phyloP scores from a whole-genome alignment of 768 basidiomycete species.

The Boletus coccyginus region DNA sequence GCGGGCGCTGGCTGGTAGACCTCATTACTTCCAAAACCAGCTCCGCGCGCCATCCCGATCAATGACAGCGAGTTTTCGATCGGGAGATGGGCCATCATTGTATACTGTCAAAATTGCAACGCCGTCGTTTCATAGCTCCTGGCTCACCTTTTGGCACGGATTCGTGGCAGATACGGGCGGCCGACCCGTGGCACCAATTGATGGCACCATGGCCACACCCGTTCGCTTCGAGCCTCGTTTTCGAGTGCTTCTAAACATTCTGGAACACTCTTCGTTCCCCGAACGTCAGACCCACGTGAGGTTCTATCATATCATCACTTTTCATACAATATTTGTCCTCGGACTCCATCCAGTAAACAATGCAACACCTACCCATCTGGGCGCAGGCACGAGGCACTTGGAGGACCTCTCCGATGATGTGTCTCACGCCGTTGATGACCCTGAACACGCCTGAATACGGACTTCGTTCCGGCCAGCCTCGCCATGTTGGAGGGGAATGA shows the following conservation, averaged over 20 bases:
- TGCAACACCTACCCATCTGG: constrained; percentile 10
- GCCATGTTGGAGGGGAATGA: constrained; percentile 2
- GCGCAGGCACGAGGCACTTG: constrained; percentile 32
- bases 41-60: constrained; percentile 17
- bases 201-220: not conserved
- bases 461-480: not conserved
- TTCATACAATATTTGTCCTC: constrained; percentile 27
- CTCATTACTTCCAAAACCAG: constrained; percentile 13
- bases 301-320: constrained; percentile 2
- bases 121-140: not conserved
- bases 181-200: not conserved
- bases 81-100: constrained; percentile 16
- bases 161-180: not conserved
- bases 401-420: constrained; percentile 13
- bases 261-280: constrained; percentile 12
- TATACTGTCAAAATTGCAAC: constrained; percentile 4
- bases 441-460: constrained; percentile 13
- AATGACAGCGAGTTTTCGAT: constrained; percentile 19
- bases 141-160: not conserved
- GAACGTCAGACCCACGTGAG: constrained; percentile 12
- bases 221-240: constrained; percentile 2
- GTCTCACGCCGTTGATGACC: constrained; percentile 29
- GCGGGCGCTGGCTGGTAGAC: not conserved
- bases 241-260: constrained; percentile 11
- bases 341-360: constrained; percentile 15